Evolutionary conservation across 2,329 filamentous ascomycete genomes (phyloP), one percentile per base, ranked within the genome.

Genomic region (Cladophialophora carrionii): DNA sequence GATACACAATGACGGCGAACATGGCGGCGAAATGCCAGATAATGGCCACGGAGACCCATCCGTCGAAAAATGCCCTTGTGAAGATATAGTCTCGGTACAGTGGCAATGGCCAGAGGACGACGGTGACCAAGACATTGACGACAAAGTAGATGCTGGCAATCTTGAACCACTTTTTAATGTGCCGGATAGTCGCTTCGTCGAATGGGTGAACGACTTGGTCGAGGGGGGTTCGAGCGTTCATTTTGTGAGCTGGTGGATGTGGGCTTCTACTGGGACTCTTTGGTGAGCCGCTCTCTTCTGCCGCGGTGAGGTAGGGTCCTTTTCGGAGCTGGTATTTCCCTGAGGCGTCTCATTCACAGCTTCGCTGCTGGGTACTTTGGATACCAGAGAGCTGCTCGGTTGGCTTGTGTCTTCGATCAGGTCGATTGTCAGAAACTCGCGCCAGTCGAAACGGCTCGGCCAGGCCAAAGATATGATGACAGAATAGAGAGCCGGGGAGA

Each of bases 361-460:
- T 49, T 66, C 60, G 51, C 51, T 66, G 37, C 64, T 63, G 26
- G 64, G 64, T 24, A 52, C 20, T 49, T 56, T 53, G 31, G 57
- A 59, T 20, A 52, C 43, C 61, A 63, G 41, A 8, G 54, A 54
- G 56, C 61, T 63, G 61, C 46, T 64, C 17, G 62, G 56, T 29
- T 60, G 56, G 57, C 62, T 63, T 10, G 41, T 61, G 52, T 82
- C 78, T 41, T 80, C 78, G 14, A 77, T 77, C 9, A 59, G 75
- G 61, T 83, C 80, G 17, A 83, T 79, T 37, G 79, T 75, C 0
- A 83, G 73, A 66, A 83, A 83, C 57, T 81, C 74, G 31, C 76
- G 73, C 78, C 78, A 80, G 70, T 81, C 79, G 53, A 81, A 80
- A 3, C 65, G 72, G 59, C 74, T 74, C 0, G 78, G 78, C 20